A percentile compares a stretch with the other conserved stretches of the same genome.
phyloP scores from a whole-genome alignment of 1,284 basidiomycete genomes.

The Grifola frondosa region DNA sequence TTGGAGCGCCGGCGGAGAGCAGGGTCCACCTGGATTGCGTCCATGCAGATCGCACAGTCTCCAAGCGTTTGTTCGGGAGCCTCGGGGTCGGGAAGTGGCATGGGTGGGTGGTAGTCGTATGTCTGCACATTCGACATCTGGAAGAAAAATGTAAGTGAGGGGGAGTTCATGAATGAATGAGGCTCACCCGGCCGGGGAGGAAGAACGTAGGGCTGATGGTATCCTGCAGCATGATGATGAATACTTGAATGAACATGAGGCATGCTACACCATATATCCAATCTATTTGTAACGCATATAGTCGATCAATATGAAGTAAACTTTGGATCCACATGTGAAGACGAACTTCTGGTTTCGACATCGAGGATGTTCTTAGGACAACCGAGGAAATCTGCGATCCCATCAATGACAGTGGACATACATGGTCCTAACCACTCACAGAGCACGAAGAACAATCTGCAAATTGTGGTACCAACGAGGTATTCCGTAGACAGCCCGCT shows the following conservation, averaged over 20 bases:
- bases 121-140: slow-evolving; percentile 63
- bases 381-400: slow-evolving; percentile 65
- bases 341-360: slow-evolving; percentile 64
- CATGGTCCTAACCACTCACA: no score
- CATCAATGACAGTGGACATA: background rate
- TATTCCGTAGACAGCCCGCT: slow-evolving; percentile 72
- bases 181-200: slow-evolving; percentile 59
- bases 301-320: background rate
- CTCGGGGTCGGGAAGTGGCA: slow-evolving; percentile 72
- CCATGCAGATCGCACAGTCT: slow-evolving; percentile 92
- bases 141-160: background rate
- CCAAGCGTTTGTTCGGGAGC: slow-evolving; percentile 71
- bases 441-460: slow-evolving; percentile 68
- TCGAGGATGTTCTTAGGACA: slow-evolving; percentile 88
- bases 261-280: slow-evolving; percentile 68
- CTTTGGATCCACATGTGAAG: slow-evolving; percentile 3
- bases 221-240: slow-evolving; percentile 73
- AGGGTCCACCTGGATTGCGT: slow-evolving; percentile 67
- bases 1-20: slow-evolving; percentile 27
- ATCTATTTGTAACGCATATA: slow-evolving; percentile 33
- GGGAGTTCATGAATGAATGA: slow-evolving; percentile 3
- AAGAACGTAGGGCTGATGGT: slow-evolving; percentile 82
- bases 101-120: slow-evolving; percentile 83
- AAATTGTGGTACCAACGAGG: slow-evolving; percentile 74
- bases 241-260: slow-evolving; percentile 66